Evolutionary conservation across 2,329 filamentous ascomycete genomes (phyloP).

Genomic region (Madurella mycetomatis): DNA sequence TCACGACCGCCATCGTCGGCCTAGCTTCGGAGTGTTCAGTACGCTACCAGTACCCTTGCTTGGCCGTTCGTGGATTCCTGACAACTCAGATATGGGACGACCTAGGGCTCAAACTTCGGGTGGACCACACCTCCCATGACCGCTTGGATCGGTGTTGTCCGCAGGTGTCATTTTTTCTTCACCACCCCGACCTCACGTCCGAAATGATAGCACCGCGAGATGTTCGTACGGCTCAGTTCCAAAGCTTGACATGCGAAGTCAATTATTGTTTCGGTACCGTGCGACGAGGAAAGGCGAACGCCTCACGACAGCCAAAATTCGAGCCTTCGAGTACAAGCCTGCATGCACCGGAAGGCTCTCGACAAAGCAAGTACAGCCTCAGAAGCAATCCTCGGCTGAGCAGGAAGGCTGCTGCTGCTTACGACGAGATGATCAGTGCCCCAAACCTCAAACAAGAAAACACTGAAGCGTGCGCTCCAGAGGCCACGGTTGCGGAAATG

Average conservation of each 20-base stretch:
- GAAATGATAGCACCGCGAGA: slow-evolving; percentile 16
- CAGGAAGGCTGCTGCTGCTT: slow-evolving; percentile 1
- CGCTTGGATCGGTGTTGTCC: background rate
- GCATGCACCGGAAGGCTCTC: background rate
- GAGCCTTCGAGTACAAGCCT: background rate
- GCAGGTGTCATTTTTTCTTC: slow-evolving; percentile 20
- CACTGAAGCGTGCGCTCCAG: background rate
- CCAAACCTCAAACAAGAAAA: background rate
- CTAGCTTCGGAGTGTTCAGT: slow-evolving; percentile 19
- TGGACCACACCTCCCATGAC: slow-evolving; percentile 7
- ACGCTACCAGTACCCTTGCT: background rate
- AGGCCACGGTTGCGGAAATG: slow-evolving; percentile 13
- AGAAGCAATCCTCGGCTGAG: slow-evolving; percentile 9
- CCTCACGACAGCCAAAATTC: slow-evolving; percentile 3
- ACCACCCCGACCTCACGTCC: slow-evolving; percentile 24
- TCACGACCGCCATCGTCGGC: slow-evolving; percentile 5
- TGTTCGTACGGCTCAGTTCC: slow-evolving; percentile 15
- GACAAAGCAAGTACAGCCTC: slow-evolving; percentile 7
- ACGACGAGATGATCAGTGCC: slow-evolving; percentile 2
- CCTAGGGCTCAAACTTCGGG: slow-evolving; percentile 21
- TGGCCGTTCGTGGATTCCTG: background rate
- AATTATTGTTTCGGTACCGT: slow-evolving; percentile 8
- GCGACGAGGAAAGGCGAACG: background rate
- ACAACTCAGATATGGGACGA: slow-evolving; percentile 23
- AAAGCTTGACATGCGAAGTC: slow-evolving; percentile 16